A percentile compares a stretch with the other conserved stretches of the same genome.
Conservation (phyloP, 257 asterid species). For the Lantana camara region DNA sequence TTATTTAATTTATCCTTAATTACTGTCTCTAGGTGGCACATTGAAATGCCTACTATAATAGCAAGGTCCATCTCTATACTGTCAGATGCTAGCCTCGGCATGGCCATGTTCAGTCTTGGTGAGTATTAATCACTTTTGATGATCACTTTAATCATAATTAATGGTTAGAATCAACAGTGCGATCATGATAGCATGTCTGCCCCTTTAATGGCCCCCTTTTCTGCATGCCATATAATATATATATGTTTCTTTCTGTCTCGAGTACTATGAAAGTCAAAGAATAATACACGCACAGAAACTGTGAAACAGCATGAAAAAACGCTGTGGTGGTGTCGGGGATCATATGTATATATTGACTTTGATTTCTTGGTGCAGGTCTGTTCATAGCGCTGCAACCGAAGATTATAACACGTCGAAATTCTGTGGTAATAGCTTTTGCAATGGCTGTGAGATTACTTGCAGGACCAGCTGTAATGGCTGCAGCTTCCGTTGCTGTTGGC, state of each 20-base stretch:
- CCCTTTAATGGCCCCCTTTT: conserved; percentile 26
- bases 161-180: conserved; percentile 28
- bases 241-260: not conserved
- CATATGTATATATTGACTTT: conserved; percentile 8
- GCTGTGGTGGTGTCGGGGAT: not conserved
- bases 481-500: conserved; percentile 96
- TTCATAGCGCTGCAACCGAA: conserved; percentile 98
- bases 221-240: conserved; percentile 1
- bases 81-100: conserved; percentile 99
- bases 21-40: conserved; percentile 69
- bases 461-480: conserved; percentile 99
- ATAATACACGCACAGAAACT: conserved; percentile 6
- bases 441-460: conserved; percentile 99
- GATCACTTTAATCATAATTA: conserved; percentile 5
- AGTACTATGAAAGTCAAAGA: not conserved
- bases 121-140: conserved; percentile 29
- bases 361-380: conserved; percentile 61
- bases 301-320: conserved; percentile 11
- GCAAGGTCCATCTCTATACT: conserved; percentile 88
- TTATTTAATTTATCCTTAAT: not conserved
- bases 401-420: conserved; percentile 97
- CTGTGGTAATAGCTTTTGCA: conserved; percentile 77
- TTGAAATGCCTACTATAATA: conserved; percentile 91
- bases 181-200: conserved; percentile 58
- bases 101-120: conserved; percentile 99